Evolutionary conservation across 768 basidiomycete species (phyloP).

Genomic region (Boletus tomentosulus): DNA sequence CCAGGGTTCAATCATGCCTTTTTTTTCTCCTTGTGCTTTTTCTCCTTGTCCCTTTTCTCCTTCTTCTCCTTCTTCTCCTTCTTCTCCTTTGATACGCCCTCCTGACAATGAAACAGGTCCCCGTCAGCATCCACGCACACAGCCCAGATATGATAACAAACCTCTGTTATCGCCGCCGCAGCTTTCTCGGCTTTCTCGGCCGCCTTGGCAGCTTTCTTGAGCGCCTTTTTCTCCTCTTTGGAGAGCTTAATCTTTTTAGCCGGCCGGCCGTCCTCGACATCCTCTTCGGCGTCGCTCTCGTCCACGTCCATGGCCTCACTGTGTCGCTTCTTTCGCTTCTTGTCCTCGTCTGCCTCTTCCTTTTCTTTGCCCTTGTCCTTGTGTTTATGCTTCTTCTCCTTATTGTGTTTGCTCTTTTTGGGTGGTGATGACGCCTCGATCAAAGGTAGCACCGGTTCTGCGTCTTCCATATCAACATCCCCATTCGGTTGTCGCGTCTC

Average conservation of each 20-base stretch:
- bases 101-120: conserved; percentile 16
- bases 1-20: conserved; percentile 32
- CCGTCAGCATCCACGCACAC: conserved; percentile 5
- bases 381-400: conserved; percentile 31
- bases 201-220: conserved; percentile 74
- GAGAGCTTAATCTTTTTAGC: conserved; percentile 72
- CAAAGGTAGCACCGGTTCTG: conserved; percentile 51
- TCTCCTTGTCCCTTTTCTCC: conserved; percentile 35
- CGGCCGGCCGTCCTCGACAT: conserved; percentile 30
- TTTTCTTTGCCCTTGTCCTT: conserved; percentile 6
- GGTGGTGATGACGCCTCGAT: conserved; percentile 55
- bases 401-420: conserved; percentile 51
- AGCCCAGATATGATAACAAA: conserved; percentile 15
- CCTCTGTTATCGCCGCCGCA: conserved; percentile 27
- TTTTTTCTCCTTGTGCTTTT: conserved; percentile 49
- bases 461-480: conserved; percentile 43
- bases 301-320: conserved; percentile 65
- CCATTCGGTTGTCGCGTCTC: background rate
- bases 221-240: conserved; percentile 83
- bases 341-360: conserved; percentile 35
- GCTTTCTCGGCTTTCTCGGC: conserved; percentile 48
- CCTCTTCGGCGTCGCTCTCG: conserved; percentile 46
- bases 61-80: conserved; percentile 41
- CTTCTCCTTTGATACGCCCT: conserved; percentile 34
- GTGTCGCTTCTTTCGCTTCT: conserved; percentile 53